Evolutionary conservation across 148 eudicot genomes (phyloP), one percentile per base, ranked within the genome.

Genomic region (Heliosperma pusillum): DNA sequence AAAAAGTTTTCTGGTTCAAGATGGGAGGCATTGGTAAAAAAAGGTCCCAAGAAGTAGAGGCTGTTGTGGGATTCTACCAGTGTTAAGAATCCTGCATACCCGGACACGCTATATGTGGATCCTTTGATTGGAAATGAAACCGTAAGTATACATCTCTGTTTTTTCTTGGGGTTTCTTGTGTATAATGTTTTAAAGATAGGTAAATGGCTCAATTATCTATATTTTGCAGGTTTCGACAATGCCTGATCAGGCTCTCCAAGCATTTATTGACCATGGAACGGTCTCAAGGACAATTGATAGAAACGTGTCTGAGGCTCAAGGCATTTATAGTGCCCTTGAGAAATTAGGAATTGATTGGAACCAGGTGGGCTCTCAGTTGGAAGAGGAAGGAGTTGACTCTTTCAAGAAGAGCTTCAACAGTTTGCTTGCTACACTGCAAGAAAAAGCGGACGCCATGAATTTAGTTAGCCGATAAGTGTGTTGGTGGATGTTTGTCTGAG

Each of bases 1-100:
- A 91, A 89, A 90, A 94, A 91, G 69, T 94, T 94, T 71, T 94
- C 97, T 11, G 98, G 98, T 68, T 91, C 98, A 66, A 87, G 98
- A 82, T 94, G 97, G 98, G 98, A 94, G 77, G 98, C 97, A 44
- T 74, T 94, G 80, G 93, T 86, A 44, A 91, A 91, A 83, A 94
- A 91, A 82, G 98, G 98, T 73, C 97, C 98, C 68, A 94, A 91
- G 89, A 94, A 94, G 86, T 97, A 94, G 86, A 87, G 98, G 80
- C 74, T 94, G 63, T 75, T 94, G 72, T 94, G 98, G 98, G 98
- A 97, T 69, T 94, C 98, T 71, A 94, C 98, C 56, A 90, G 97
- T 71, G 98, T 94, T 68, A 94, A 94, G 89, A 91, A 94, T 79
- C 97, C 97, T 36, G 93, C 98, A 68, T 94, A 94, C 87, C 83